Base-by-base conservation (phyloP, 2,329 filamentous ascomycete genomes). In the Mariannaea sp. region DNA sequence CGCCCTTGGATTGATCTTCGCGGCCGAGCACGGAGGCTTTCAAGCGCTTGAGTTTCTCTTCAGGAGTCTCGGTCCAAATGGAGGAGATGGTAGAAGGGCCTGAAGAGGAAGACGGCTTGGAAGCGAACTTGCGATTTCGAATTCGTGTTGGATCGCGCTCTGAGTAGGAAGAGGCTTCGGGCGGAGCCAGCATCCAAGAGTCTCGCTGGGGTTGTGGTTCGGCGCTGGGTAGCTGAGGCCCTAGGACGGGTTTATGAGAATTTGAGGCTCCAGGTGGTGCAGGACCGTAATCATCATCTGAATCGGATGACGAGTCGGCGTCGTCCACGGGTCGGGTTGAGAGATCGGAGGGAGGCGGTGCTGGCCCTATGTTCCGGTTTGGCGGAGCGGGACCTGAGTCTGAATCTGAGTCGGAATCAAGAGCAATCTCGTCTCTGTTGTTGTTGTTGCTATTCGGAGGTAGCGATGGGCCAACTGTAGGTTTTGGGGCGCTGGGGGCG, bases 61-160 rank as follows among this genome's bases (percentile, higher is more conserved):
- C 89, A 0, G 91, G 89, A 7, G 91, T 96, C 71, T 97, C 93
- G 1, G 90, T 92, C 93, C 93, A 97, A 36, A 93, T 84, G 17
- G 84, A 85, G 66, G 83, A 81, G 39, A 90, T 80, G 4, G 69
- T 71, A 8, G 65, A 57, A 8, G 61, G 62, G 8, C 64, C 56
- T 0, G 62, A 64, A 4, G 69, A 68, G 3, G 69, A 68, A 3
- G 74, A 70, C 10, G 75, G 75, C 4, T 82, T 81, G 30, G 88
- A 88, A 45, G 90, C 86, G 76, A 97, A 97, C 61, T 90, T 92
- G 56, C 91, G 87, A 58, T 85, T 87, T 64, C 87, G 86, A 55
- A 93, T 78, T 71, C 92, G 92, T 4, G 91, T 93, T 1, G 93
- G 90, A 72, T 97, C 92, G 61, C 75, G 89, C 76, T 70, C 89